Percentiles rank a stretch among this genome's conserved stretches.
phyloP scores from a whole-genome alignment of 805 yeast species.

The Aciculoconidium aculeatum region DNA sequence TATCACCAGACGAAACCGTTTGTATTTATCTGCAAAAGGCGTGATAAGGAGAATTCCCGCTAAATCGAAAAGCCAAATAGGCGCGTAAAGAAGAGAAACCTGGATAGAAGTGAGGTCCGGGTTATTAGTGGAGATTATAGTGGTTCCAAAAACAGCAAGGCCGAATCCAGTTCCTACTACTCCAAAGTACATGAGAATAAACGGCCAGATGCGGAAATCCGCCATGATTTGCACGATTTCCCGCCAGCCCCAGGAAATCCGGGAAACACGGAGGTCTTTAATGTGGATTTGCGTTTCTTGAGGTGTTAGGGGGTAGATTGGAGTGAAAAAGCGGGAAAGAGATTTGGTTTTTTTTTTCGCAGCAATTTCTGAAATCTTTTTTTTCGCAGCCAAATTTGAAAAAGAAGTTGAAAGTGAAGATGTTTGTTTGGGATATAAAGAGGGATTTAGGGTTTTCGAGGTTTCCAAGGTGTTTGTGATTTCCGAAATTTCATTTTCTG shows the following conservation, averaged over 20 bases:
- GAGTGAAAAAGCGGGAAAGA: constrained; percentile 22
- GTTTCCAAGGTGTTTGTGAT: no score
- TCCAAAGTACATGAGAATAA: constrained; percentile 84
- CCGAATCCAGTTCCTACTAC: constrained; percentile 92
- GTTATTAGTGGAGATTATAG: constrained; percentile 61
- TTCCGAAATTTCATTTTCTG: no score
- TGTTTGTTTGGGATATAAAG: no score
- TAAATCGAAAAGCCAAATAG: constrained; percentile 84
- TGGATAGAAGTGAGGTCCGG: constrained; percentile 59
- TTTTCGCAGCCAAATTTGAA: no score
- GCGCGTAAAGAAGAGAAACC: constrained; percentile 75
- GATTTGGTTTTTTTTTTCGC: constrained; percentile 11
- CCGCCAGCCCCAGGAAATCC: constrained; percentile 49
- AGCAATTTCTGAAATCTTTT: constrained; percentile 1
- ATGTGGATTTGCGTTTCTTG: constrained; percentile 53
- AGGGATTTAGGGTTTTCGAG: constrained; percentile 1
- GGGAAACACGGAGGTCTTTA: constrained; percentile 53
- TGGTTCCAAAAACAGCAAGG: constrained; percentile 77
- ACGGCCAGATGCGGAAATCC: constrained; percentile 73
- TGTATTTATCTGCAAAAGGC: constrained; percentile 71
- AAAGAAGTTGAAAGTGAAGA: no score
- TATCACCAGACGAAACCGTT: constrained; percentile 51
- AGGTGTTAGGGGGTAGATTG: constrained; percentile 45
- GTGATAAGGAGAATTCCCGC: constrained; percentile 70
- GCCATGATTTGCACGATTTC: constrained; percentile 51